phyloP scores from a whole-genome alignment of 805 yeast genomes.

The Candida coquimbonensis region DNA sequence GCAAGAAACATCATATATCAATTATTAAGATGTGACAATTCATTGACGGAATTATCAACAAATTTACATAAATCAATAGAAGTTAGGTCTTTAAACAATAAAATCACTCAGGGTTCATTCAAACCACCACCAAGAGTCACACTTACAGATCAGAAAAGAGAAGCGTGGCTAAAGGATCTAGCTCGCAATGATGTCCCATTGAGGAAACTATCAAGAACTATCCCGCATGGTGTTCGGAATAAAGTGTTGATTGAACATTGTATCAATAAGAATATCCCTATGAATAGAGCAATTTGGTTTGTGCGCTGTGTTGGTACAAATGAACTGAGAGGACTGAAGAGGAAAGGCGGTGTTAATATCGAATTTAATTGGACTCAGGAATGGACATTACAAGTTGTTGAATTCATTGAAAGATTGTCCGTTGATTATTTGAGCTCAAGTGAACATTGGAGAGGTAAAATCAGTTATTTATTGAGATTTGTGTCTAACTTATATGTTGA shows the following conservation, averaged over 20 bases:
- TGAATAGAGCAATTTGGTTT: slow-evolving; percentile 84
- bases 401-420: slow-evolving; percentile 38
- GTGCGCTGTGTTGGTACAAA: slow-evolving; percentile 81
- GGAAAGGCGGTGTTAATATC: slow-evolving; percentile 38
- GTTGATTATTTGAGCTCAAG: slow-evolving; percentile 30
- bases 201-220: slow-evolving; percentile 59
- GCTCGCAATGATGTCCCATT: slow-evolving; percentile 64
- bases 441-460: slow-evolving; percentile 42
- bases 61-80: slow-evolving; percentile 42
- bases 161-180: slow-evolving; percentile 77
- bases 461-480: slow-evolving; percentile 55
- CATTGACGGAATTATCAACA: slow-evolving; percentile 42
- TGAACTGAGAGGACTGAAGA: slow-evolving; percentile 53
- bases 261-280: slow-evolving; percentile 59
- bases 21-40: slow-evolving; percentile 20
- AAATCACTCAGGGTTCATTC: slow-evolving; percentile 45
- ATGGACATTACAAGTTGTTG: slow-evolving; percentile 83
- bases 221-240: slow-evolving; percentile 88
- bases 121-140: slow-evolving; percentile 88
- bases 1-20: slow-evolving; percentile 51
- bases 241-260: slow-evolving; percentile 68
- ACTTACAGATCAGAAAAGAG: slow-evolving; percentile 77
- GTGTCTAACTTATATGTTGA: slow-evolving; percentile 63
- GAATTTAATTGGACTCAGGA: slow-evolving; percentile 68
- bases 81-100: slow-evolving; percentile 38